Evolutionary conservation across 345 rosid species (phyloP), one percentile per base, ranked within the genome.

Genomic region (Turnera subulata): DNA sequence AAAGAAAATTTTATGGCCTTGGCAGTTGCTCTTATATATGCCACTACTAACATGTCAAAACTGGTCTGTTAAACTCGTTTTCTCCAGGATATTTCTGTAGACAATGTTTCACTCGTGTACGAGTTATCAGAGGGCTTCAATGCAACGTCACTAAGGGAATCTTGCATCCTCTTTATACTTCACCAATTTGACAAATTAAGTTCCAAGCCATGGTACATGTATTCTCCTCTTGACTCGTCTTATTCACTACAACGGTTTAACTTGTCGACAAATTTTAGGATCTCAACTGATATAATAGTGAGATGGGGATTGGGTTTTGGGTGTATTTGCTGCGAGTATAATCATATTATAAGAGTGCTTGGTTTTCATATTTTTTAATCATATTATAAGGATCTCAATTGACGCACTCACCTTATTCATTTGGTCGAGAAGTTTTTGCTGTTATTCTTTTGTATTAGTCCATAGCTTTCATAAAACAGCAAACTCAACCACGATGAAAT

Each of bases 51-150:
- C 35, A 29, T 29, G 35, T 29, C 8, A 29, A 8, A 15, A 23
- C 37, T 17, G 35, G 19, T 37, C 52, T 66, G 54, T 69, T 12
- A 9, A 48, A 17, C 10, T 50, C 7, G 50, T 26, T 68, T 37
- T 16, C 33, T 9, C 37, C 6, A 91, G 89, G 82, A 78, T 61
- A 77, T 88, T 39, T 73, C 75, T 14, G 67, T 70, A 54, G 90
- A 82, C 37, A 88, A 82, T 52, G 75, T 85, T 39, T 66, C 75
- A 10, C 58, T 56, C 6, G 84, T 84, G 88, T 84, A 82, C 6
- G 92, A 88, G 59, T 66, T 84, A 53, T 80, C 94, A 11, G 85
- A 82, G 56, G 76, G 84, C 53, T 84, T 73, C 46, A 82, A 83
- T 59, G 90, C 88, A 13, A 38, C 58, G 8, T 66, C 85, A 13